These are phyloP conservation scores for Hypoxylon rubiginosum DNA, from an alignment of 2,329 filamentous ascomycete genomes.

Conservation along the genomic window DNA sequence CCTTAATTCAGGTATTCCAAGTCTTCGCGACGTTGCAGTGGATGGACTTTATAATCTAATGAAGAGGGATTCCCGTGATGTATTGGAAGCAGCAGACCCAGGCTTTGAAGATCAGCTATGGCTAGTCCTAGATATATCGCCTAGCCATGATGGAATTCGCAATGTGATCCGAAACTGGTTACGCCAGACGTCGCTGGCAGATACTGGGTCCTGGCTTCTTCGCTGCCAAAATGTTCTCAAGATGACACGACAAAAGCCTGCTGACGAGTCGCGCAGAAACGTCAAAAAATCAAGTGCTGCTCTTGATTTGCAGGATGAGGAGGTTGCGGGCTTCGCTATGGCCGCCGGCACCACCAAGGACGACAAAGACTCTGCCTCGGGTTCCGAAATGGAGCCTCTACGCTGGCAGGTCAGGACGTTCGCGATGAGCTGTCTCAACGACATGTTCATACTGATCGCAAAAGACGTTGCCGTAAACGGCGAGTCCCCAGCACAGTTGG, in stretches of 20 bases:
- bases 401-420: conserved; percentile 97
- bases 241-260: conserved; percentile 80
- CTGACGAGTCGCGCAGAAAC: conserved; percentile 63
- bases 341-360: conserved; percentile 71
- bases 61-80: conserved; percentile 89
- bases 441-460: conserved; percentile 82
- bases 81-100: conserved; percentile 79
- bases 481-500: conserved; percentile 81
- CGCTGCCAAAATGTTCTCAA: conserved; percentile 90
- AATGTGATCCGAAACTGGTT: conserved; percentile 95
- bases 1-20: conserved; percentile 75
- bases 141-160: conserved; percentile 82
- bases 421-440: conserved; percentile 88
- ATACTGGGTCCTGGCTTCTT: conserved; percentile 88
- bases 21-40: conserved; percentile 83
- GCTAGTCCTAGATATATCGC: conserved; percentile 84
- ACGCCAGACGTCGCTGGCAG: conserved; percentile 84
- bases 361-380: conserved; percentile 61
- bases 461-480: conserved; percentile 84
- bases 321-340: conserved; percentile 95
- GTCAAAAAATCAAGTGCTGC: conserved; percentile 64
- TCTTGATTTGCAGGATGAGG: conserved; percentile 93
- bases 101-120: conserved; percentile 93
- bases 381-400: conserved; percentile 84
- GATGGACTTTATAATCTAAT: conserved; percentile 94